phyloP scores from a whole-genome alignment of 106 monocot species.

The Acorus gramineus region DNA sequence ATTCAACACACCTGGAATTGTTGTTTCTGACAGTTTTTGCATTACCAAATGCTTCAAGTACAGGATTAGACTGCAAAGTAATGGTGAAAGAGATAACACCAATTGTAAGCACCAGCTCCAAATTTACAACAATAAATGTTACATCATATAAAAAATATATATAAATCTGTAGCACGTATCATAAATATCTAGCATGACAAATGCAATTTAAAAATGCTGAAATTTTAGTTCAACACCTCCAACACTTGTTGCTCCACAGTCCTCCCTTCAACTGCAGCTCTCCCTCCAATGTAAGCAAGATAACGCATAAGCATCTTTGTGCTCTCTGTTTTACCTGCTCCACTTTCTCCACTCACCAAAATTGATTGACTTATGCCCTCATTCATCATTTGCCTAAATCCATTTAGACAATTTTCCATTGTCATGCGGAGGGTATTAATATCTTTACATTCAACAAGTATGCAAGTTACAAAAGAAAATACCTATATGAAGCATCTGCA shows the following conservation, averaged over 20 bases:
- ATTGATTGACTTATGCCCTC: constrained; percentile 27
- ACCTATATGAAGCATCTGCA: constrained; percentile 64
- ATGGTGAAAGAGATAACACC: neutral
- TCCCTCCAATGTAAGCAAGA: constrained; percentile 35
- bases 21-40: constrained; percentile 95
- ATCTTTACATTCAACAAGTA: neutral
- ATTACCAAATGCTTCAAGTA: constrained; percentile 98
- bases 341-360: constrained; percentile 30
- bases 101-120: too few species aligned
- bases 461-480: neutral
- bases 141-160: too few species aligned
- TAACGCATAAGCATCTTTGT: constrained; percentile 29
- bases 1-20: constrained; percentile 59
- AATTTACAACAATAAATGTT: too few species aligned
- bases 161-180: too few species aligned
- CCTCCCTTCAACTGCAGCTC: constrained; percentile 18
- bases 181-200: neutral
- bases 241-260: constrained; percentile 30
- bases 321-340: constrained; percentile 26
- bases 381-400: constrained; percentile 24
- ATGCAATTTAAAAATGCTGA: neutral
- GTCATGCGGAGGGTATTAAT: too few species aligned
- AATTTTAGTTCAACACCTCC: constrained; percentile 10
- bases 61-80: constrained; percentile 77
- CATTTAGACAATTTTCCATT: neutral